Evolutionary conservation across 2,329 filamentous ascomycete species (phyloP).

Genomic region (Stachybotrys chartarum): DNA sequence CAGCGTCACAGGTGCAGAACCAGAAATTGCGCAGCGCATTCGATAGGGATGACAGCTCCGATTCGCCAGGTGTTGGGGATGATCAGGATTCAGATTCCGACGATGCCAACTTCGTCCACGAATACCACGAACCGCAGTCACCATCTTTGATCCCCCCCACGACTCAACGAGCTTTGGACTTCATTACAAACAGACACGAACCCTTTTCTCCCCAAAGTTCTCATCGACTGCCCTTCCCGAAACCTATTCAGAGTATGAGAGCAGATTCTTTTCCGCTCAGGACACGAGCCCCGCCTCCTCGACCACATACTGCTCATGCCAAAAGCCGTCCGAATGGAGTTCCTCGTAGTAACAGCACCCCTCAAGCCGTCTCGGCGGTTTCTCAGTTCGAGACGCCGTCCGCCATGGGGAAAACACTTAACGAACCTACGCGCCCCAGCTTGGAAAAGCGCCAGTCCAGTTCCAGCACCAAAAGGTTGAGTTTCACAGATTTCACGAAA

Average conservation of each 20-base stretch:
- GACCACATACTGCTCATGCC: constrained; percentile 49
- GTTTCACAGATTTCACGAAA: constrained; percentile 55
- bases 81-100: constrained; percentile 33
- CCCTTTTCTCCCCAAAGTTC: constrained; percentile 20
- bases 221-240: constrained; percentile 23
- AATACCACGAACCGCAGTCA: constrained; percentile 16
- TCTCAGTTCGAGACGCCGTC: constrained; percentile 13
- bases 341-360: constrained; percentile 41
- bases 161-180: constrained; percentile 43
- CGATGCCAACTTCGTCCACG: constrained; percentile 30
- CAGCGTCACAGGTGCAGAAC: constrained; percentile 22
- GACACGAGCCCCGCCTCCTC: constrained; percentile 18
- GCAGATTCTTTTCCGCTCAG: constrained; percentile 12
- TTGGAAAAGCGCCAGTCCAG: constrained; percentile 44
- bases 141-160: constrained; percentile 33
- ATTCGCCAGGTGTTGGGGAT: constrained; percentile 29
- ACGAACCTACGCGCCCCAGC: constrained; percentile 24
- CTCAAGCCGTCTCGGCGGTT: constrained; percentile 30
- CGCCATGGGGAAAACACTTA: constrained; percentile 16
- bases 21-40: constrained; percentile 39
- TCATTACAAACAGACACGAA: constrained; percentile 38
- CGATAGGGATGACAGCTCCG: constrained; percentile 41
- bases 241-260: constrained; percentile 24
- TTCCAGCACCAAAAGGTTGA: constrained; percentile 49
- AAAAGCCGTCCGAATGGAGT: constrained; percentile 35